A percentile compares a stretch with the other conserved stretches of the same genome.
Evolutionary conservation across 2,329 filamentous ascomycete genomes (phyloP).

Genomic region (Cordyceps cicadae): DNA sequence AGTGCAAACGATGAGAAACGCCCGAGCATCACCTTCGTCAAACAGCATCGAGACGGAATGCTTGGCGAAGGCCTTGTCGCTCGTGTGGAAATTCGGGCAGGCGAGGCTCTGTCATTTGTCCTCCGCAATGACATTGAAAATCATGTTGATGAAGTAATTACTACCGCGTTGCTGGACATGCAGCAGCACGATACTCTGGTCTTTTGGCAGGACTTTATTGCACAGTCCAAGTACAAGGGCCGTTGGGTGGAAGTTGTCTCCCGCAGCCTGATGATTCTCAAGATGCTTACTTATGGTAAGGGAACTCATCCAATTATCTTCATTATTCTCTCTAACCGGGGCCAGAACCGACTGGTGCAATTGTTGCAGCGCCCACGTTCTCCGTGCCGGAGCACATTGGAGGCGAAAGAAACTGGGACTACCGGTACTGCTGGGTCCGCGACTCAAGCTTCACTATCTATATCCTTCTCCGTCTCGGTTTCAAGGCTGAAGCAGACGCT

Average conservation of each 20-base stretch:
- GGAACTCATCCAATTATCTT: background rate
- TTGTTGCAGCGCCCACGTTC: constrained; percentile 68
- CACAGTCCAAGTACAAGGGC: constrained; percentile 61
- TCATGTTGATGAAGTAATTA: constrained; percentile 51
- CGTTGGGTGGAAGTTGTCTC: constrained; percentile 65
- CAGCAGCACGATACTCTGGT: constrained; percentile 62
- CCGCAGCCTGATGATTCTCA: constrained; percentile 64
- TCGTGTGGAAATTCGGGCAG: constrained; percentile 51
- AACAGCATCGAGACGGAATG: constrained; percentile 42
- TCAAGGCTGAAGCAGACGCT: constrained; percentile 65
- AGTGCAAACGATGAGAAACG: constrained; percentile 33
- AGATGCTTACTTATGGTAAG: constrained; percentile 59
- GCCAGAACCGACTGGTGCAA: constrained; percentile 64
- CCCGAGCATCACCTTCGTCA: constrained; percentile 48
- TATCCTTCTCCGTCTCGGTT: constrained; percentile 67
- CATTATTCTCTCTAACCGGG: background rate
- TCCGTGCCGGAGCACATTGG: constrained; percentile 69
- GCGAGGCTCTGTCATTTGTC: constrained; percentile 61
- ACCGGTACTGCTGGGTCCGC: constrained; percentile 70
- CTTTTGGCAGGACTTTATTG: constrained; percentile 69
- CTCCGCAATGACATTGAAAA: constrained; percentile 53
- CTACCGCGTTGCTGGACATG: constrained; percentile 46
- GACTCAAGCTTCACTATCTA: constrained; percentile 74
- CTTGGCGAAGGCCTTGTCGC: constrained; percentile 56
- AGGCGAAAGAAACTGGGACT: constrained; percentile 60